Conservation (phyloP, 1,284 basidiomycete genomes). For the Coniophora puteana region DNA sequence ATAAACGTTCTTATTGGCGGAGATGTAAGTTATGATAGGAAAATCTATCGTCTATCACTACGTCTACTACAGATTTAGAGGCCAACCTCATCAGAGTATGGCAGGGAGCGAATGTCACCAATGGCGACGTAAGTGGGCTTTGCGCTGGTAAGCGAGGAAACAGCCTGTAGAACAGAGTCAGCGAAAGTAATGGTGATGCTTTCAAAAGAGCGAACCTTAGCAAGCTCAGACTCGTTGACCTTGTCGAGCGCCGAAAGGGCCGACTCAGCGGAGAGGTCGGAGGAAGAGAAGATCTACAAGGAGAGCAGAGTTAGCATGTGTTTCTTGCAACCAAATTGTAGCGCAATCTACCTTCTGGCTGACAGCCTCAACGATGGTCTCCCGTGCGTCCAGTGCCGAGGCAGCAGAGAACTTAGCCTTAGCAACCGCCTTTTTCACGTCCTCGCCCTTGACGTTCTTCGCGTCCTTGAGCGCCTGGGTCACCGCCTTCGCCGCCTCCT, state of each 20-base stretch:
- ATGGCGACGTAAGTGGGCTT: constrained; percentile 87
- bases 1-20: not conserved
- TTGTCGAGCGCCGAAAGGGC: constrained; percentile 59
- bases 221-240: constrained; percentile 54
- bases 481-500: constrained; percentile 60
- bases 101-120: constrained; percentile 73
- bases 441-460: constrained; percentile 59
- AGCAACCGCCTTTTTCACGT: constrained; percentile 75
- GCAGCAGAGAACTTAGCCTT: constrained; percentile 87
- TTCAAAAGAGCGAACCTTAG: constrained; percentile 43
- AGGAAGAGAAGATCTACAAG: constrained; percentile 55
- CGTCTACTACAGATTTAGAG: constrained; percentile 61
- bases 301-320: constrained; percentile 2
- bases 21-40: not conserved
- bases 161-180: constrained; percentile 34
- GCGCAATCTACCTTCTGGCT: constrained; percentile 54
- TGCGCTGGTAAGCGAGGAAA: constrained; percentile 53
- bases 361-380: constrained; percentile 62
- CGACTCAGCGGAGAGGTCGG: constrained; percentile 48
- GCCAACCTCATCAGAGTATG: constrained; percentile 83
- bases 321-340: not conserved
- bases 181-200: not conserved
- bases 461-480: constrained; percentile 67
- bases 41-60: constrained; percentile 1
- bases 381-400: constrained; percentile 60